Evolutionary conservation across 768 basidiomycete species (phyloP).

Genomic region (Russula lepida): DNA sequence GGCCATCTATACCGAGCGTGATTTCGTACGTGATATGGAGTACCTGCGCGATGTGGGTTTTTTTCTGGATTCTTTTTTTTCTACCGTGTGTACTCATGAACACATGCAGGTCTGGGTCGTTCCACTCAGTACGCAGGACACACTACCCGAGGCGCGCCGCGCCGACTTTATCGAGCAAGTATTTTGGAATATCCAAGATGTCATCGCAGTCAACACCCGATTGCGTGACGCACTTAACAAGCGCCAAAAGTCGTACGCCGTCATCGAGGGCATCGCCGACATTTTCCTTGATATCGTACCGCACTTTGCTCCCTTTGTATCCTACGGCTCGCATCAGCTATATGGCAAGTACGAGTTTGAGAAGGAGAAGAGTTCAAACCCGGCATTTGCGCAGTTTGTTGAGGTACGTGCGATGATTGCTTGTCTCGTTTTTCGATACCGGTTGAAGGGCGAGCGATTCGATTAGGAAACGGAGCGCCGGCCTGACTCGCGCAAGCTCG

Average conservation of each 20-base stretch:
- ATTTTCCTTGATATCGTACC: constrained; percentile 81
- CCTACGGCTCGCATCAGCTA: constrained; percentile 92
- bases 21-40: constrained; percentile 97
- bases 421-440: background rate
- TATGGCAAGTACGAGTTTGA: constrained; percentile 99
- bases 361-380: constrained; percentile 92
- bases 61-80: constrained; percentile 4
- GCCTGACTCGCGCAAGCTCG: constrained; percentile 92
- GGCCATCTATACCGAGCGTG: constrained; percentile 88
- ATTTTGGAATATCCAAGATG: constrained; percentile 96
- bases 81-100: background rate
- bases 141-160: constrained; percentile 68
- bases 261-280: constrained; percentile 89
- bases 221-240: constrained; percentile 92
- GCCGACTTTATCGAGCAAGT: constrained; percentile 88
- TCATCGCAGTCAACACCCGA: constrained; percentile 82
- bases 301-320: constrained; percentile 86
- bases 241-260: constrained; percentile 89
- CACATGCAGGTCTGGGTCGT: constrained; percentile 76
- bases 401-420: constrained; percentile 52
- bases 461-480: constrained; percentile 77
- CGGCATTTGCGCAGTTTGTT: constrained; percentile 89
- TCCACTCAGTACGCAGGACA: constrained; percentile 64
- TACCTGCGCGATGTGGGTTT: constrained; percentile 83
- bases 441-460: background rate